Percentiles rank a stretch among this genome's conserved stretches.
Conservation (phyloP, 345 rosid species). For the Euphorbia peplus region DNA sequence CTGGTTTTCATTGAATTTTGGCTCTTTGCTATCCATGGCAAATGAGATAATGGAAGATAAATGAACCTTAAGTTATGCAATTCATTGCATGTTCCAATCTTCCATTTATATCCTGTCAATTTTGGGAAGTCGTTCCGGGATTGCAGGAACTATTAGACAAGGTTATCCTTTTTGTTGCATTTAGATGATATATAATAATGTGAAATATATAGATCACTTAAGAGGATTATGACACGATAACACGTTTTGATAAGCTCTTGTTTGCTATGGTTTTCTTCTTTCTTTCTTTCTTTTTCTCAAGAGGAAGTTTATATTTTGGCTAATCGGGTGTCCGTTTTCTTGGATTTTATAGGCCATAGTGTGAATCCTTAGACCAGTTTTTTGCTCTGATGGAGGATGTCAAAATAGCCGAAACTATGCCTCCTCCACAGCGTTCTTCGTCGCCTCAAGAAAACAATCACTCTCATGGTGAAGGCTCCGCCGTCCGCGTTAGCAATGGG, state of each 20-base stretch:
- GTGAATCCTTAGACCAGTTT: slow-evolving; percentile 11
- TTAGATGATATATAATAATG: too few relatives aligned
- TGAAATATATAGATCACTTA: too few relatives aligned
- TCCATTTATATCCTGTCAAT: not conserved
- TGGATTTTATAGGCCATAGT: slow-evolving; percentile 26
- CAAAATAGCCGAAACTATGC: slow-evolving; percentile 24
- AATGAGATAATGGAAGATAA: too few relatives aligned
- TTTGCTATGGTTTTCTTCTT: not conserved
- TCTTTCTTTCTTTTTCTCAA: too few relatives aligned
- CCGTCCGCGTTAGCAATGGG: slow-evolving; percentile 15
- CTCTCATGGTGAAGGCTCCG: slow-evolving; percentile 18
- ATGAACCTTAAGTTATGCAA: too few relatives aligned
- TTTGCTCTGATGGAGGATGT: slow-evolving; percentile 44
- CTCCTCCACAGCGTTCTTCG: slow-evolving; percentile 30
- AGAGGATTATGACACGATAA: too few relatives aligned
- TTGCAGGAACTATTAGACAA: too few relatives aligned
- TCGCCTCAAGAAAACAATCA: slow-evolving; percentile 12
- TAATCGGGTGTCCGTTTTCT: not conserved
- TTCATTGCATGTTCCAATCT: not conserved
- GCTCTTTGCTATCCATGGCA: too few relatives aligned
- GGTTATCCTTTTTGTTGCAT: too few relatives aligned
- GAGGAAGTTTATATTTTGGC: not conserved
- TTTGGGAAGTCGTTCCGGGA: too few relatives aligned
- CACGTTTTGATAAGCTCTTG: too few relatives aligned
- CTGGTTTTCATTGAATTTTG: too few relatives aligned